These are phyloP conservation scores for Agaricales sp. DNA, from an alignment of 1,284 basidiomycete genomes.

Conservation along the genomic window DNA sequence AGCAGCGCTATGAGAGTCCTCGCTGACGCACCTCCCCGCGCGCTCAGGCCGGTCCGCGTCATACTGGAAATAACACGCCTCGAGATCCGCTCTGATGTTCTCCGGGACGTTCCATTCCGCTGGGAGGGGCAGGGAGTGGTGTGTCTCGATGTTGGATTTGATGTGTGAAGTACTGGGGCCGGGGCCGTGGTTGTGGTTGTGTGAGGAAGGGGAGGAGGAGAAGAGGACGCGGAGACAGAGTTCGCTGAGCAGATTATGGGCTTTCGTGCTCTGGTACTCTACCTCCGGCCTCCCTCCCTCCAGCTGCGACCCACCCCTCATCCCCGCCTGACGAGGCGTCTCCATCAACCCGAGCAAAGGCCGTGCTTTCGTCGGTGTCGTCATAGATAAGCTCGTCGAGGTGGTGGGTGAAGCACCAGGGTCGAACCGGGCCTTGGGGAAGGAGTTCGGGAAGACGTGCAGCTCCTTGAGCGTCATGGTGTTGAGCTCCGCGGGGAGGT, in stretches of 20 bases:
- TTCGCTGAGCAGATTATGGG: conserved; percentile 36
- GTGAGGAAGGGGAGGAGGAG: conserved; percentile 14
- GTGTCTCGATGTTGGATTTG: conserved; percentile 15
- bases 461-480: conserved; percentile 39
- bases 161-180: conserved; percentile 15
- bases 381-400: conserved; percentile 12
- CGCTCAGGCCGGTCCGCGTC: not conserved
- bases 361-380: conserved; percentile 9
- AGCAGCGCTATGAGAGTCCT: not conserved
- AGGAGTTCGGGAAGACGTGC: conserved; percentile 45
- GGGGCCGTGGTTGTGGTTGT: conserved; percentile 7
- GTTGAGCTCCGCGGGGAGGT: conserved; percentile 57
- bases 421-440: conserved; percentile 34
- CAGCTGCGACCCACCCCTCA: no score
- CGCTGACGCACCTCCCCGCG: not conserved
- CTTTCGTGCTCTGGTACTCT: no score
- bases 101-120: conserved; percentile 9
- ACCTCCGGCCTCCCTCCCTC: no score
- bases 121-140: conserved; percentile 24
- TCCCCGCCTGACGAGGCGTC: no score
- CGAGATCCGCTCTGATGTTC: not conserved
- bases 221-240: conserved; percentile 38
- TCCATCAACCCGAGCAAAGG: no score
- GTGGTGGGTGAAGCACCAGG: no score
- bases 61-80: not conserved